Percentiles rank a stretch among this genome's conserved stretches.
These are phyloP conservation scores for Talaromyces verruculosus DNA, from an alignment of 2,329 filamentous ascomycete genomes.

Conservation along the genomic window DNA sequence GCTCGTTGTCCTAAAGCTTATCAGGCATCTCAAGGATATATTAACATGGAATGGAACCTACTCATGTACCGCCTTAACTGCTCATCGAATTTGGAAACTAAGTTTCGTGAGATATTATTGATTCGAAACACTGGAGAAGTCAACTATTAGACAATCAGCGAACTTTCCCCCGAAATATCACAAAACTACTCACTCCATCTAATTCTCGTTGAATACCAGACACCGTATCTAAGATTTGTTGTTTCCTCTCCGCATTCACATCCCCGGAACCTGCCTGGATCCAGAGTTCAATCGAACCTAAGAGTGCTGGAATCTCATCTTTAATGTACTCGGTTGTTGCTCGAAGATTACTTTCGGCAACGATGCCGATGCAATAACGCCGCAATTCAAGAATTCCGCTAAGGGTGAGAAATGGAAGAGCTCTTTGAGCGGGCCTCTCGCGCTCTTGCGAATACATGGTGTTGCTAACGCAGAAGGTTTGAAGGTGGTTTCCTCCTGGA, in stretches of 20 bases:
- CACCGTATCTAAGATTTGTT: slow-evolving; percentile 2
- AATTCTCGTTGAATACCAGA: slow-evolving; percentile 13
- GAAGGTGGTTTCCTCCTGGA: neutral
- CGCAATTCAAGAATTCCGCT: slow-evolving; percentile 16
- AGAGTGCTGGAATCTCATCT: slow-evolving; percentile 11
- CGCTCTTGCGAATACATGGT: slow-evolving; percentile 8
- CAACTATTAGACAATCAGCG: slow-evolving; percentile 16
- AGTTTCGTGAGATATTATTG: slow-evolving; percentile 5
- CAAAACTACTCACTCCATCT: slow-evolving; percentile 3
- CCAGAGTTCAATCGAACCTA: slow-evolving; percentile 14
- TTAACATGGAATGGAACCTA: neutral
- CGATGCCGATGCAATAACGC: slow-evolving; percentile 15
- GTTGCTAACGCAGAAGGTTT: slow-evolving; percentile 15
- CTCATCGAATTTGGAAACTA: slow-evolving; percentile 9
- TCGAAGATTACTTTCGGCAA: slow-evolving; percentile 12
- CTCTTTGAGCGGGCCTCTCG: slow-evolving; percentile 1
- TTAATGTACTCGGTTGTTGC: slow-evolving; percentile 9
- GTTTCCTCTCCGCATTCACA: slow-evolving; percentile 14
- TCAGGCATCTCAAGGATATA: neutral
- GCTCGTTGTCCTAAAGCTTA: neutral
- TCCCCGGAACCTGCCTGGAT: slow-evolving; percentile 8
- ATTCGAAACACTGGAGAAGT: slow-evolving; percentile 15
- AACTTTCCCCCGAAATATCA: neutral
- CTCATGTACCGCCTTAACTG: slow-evolving; percentile 11
- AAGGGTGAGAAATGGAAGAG: slow-evolving; percentile 12